These are phyloP conservation scores for Asterophora parasitica DNA, from an alignment of 768 basidiomycete genomes.

Conservation along the genomic window DNA sequence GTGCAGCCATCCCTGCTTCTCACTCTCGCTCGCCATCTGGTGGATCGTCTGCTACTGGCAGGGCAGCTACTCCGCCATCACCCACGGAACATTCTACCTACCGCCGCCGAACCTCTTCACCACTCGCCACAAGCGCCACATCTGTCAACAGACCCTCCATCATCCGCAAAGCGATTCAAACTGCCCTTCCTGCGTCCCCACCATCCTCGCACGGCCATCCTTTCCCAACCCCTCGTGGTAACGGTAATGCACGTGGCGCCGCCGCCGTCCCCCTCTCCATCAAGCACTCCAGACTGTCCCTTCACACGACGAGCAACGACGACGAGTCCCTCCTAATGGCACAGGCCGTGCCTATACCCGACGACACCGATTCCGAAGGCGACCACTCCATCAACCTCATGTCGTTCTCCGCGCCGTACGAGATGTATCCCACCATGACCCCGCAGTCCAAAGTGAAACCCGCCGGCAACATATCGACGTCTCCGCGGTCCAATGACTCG, in stretches of 20 bases:
- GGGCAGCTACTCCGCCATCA: constrained; percentile 37
- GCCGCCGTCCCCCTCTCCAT: constrained; percentile 31
- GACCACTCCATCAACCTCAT: constrained; percentile 57
- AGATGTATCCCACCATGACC: constrained; percentile 35
- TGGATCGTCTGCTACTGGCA: constrained; percentile 29
- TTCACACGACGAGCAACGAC: constrained; percentile 31
- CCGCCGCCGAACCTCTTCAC: constrained; percentile 46
- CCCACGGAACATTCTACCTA: constrained; percentile 33
- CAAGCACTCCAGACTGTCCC: constrained; percentile 41
- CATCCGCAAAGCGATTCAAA: constrained; percentile 35
- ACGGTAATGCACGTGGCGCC: constrained; percentile 17
- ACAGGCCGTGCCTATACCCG: constrained; percentile 70
- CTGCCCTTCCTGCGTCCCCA: constrained; percentile 34
- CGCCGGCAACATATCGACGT: constrained; percentile 44
- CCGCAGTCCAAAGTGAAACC: constrained; percentile 22
- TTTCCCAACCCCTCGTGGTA: constrained; percentile 26
- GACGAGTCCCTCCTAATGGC: constrained; percentile 69
- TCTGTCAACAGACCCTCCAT: constrained; percentile 28
- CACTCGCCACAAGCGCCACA: constrained; percentile 30
- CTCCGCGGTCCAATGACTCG: constrained; percentile 49
- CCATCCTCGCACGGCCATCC: constrained; percentile 26
- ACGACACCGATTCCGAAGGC: constrained; percentile 66
- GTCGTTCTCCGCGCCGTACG: constrained; percentile 70
- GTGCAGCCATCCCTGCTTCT: constrained; percentile 23
- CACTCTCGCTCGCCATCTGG: constrained; percentile 38